Evolutionary conservation across 148 eudicot species (phyloP).

Genomic region (Amaranthus hypochondriacus): DNA sequence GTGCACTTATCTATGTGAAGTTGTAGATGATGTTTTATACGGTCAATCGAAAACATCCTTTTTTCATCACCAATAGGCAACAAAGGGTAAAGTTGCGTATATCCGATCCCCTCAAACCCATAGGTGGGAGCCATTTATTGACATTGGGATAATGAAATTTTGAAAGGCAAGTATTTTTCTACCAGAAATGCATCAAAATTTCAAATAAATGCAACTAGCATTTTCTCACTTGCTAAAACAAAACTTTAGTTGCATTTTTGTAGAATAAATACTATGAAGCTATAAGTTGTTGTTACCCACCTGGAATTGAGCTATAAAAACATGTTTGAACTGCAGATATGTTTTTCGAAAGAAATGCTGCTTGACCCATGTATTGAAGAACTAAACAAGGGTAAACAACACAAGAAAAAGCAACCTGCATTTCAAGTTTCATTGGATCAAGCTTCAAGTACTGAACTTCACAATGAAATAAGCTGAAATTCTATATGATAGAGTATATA

Average conservation of each 20-base stretch:
- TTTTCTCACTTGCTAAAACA: too few species aligned
- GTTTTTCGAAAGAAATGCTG: constrained; percentile 46
- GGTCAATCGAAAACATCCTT: too few species aligned
- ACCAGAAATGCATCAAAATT: too few species aligned
- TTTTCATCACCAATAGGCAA: background rate
- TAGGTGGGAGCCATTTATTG: too few species aligned
- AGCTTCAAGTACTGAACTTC: background rate
- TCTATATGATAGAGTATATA: background rate
- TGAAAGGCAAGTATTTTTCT: too few species aligned
- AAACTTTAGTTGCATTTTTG: background rate
- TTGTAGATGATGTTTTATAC: too few species aligned
- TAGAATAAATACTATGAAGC: background rate
- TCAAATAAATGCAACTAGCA: too few species aligned
- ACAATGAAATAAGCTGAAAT: background rate
- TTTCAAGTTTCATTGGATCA: background rate
- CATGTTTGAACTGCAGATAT: constrained; percentile 19
- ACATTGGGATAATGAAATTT: too few species aligned
- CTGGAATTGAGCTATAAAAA: constrained; percentile 45
- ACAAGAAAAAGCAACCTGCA: constrained; percentile 47
- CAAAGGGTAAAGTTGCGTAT: background rate
- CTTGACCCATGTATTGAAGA: constrained; percentile 55
- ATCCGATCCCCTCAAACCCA: background rate
- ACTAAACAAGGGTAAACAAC: constrained; percentile 52
- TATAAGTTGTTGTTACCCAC: constrained; percentile 9
- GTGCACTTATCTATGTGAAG: too few species aligned